Evolutionary conservation across 306 rosid species (phyloP).

Genomic region (Vicia faba): DNA sequence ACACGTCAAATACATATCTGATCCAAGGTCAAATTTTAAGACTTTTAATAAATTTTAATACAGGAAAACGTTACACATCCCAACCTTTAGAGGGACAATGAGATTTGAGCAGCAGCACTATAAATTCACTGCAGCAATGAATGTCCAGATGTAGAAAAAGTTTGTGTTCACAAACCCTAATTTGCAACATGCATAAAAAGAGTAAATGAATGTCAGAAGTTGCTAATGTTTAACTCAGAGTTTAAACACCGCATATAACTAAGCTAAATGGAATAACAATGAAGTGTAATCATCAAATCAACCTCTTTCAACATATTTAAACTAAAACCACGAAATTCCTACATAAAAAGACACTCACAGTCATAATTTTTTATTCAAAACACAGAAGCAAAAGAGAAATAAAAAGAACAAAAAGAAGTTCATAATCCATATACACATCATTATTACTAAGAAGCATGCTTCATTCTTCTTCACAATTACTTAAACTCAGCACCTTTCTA

Average conservation of each 20-base stretch:
- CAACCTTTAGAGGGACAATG: background rate
- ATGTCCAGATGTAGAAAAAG: background rate
- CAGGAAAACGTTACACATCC: too few relatives aligned
- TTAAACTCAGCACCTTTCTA: background rate
- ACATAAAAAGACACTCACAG: background rate
- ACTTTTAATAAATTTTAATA: too few relatives aligned
- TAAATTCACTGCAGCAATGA: background rate
- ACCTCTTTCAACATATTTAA: background rate
- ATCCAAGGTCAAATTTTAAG: too few relatives aligned
- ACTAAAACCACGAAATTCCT: background rate
- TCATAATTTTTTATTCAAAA: constrained; percentile 2
- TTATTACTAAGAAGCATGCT: background rate
- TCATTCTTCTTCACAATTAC: background rate
- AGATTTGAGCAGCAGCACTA: background rate
- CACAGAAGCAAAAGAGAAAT: background rate
- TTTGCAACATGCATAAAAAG: background rate
- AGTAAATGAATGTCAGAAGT: background rate
- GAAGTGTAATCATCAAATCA: background rate
- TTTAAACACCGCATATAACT: too few relatives aligned
- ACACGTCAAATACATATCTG: too few relatives aligned
- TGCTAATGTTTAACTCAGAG: background rate
- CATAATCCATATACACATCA: constrained; percentile 15
- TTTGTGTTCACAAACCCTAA: background rate
- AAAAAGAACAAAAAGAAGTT: background rate
- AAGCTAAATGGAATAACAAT: background rate